Evolutionary conservation across 2,329 filamentous ascomycete genomes (phyloP), one percentile per base, ranked within the genome.

Genomic region (Microthyrium microscopicum): DNA sequence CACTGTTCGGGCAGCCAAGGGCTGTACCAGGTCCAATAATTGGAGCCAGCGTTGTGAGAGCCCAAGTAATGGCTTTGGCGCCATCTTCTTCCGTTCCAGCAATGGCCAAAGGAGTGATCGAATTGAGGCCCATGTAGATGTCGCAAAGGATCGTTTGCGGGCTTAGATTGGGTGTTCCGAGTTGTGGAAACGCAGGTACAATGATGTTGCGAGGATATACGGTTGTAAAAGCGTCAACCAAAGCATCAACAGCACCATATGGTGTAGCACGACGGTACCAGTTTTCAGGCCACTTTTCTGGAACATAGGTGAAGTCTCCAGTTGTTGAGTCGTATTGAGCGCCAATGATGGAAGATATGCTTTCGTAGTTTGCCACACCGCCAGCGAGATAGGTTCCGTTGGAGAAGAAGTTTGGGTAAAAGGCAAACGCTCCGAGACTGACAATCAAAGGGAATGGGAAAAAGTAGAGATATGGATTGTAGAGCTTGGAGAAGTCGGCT

Each of bases 181-280:
- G 25, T 30, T 54, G 46, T 4, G 44, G 41, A 25, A 44, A 40
- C 4, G 32, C 39, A 31, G 49, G 50, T 1, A 44, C 41, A 27
- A 54, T 45, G 16, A 48, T 46, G 40, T 52, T 52, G 16, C 41
- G 42, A 6, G 52, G 44, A 31, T 54, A 55, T 38, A 55, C 53
- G 9, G 40, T 27, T 6, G 45, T 39, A 34, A 52, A 51, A 5
- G 39, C 51, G 20, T 55, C 49, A 16, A 44, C 42, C 21, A 56
- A 34, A 5, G 49, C 44, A 25, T 50, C 42, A 13, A 22, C n/a
- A 20, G 17, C 29, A 12, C 17, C 20, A 15, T 31, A 31, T 31
- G 41, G 41, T 13, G 39, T 42, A 5, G 29, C 33, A 28, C 43
- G 43, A 15, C 44, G 43, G 34, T 46, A 46, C 44, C 43, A 46